phyloP scores from a whole-genome alignment of 805 yeast genomes.

The Candida piceae region DNA sequence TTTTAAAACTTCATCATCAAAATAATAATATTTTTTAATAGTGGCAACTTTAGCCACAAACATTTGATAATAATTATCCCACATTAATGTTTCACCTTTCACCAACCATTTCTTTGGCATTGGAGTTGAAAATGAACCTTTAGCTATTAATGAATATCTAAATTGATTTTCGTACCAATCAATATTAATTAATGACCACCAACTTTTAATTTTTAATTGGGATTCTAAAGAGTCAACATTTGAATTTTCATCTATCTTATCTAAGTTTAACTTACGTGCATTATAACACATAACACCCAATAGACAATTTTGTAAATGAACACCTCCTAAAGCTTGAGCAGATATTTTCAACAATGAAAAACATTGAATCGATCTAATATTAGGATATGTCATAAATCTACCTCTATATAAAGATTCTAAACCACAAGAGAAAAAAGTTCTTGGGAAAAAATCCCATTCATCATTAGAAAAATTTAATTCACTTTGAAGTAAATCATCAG shows the following conservation, averaged over 20 bases:
- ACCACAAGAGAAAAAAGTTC: slow-evolving; percentile 26
- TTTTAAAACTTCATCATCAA: slow-evolving; percentile 16
- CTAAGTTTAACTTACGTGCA: slow-evolving; percentile 25
- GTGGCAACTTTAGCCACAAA: slow-evolving; percentile 20
- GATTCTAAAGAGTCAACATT: slow-evolving; percentile 4
- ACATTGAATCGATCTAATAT: slow-evolving; percentile 23
- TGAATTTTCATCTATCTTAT: slow-evolving; percentile 7
- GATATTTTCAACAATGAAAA: slow-evolving; percentile 25
- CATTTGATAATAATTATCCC: slow-evolving; percentile 21
- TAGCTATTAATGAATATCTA: slow-evolving; percentile 19
- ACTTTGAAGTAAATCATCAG: slow-evolving; percentile 20
- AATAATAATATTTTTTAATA: slow-evolving; percentile 26
- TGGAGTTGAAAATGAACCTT: slow-evolving; percentile 21
- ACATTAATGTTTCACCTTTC: slow-evolving; percentile 9
- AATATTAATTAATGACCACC: slow-evolving; percentile 28
- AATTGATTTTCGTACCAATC: slow-evolving; percentile 32
- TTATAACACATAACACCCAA: slow-evolving; percentile 16
- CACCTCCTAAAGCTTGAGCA: slow-evolving; percentile 28
- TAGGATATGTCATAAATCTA: slow-evolving; percentile 29
- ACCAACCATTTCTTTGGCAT: slow-evolving; percentile 21
- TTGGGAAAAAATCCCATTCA: slow-evolving; percentile 25
- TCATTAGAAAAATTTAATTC: slow-evolving; percentile 19
- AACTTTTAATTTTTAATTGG: slow-evolving; percentile 14
- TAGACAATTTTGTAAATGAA: slow-evolving; percentile 24
- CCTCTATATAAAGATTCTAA: slow-evolving; percentile 31